Conservation (phyloP, 2,329 filamentous ascomycete genomes). For the Penicillium verrucosum region DNA sequence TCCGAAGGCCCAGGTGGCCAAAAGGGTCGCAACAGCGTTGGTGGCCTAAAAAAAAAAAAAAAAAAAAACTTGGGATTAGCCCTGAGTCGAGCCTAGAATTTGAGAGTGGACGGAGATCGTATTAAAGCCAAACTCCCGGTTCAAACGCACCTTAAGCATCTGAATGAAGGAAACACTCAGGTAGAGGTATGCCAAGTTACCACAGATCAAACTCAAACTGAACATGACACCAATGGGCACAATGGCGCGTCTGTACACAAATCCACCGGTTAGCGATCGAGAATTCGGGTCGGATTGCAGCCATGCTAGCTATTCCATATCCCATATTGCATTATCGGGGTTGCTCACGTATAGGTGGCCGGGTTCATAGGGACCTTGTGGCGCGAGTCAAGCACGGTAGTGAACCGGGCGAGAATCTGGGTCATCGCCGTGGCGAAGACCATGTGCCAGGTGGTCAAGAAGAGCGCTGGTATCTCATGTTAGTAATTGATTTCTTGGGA, state of each 20-base stretch:
- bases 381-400: constrained; percentile 80
- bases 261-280: constrained; percentile 1
- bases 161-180: constrained; percentile 96
- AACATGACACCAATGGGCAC: constrained; percentile 95
- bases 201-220: constrained; percentile 92
- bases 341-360: constrained; percentile 66
- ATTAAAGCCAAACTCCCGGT: constrained; percentile 12
- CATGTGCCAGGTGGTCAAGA: constrained; percentile 93
- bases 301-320: neutral
- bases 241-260: constrained; percentile 63
- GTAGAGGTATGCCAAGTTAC: constrained; percentile 93
- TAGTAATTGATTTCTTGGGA: neutral
- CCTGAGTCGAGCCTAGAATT: neutral
- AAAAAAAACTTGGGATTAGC: neutral
- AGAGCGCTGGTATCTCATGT: constrained; percentile 40
- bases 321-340: neutral
- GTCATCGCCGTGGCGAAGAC: constrained; percentile 89
- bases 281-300: neutral
- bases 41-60: constrained; percentile 64
- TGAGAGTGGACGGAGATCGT: neutral
- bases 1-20: constrained; percentile 82
- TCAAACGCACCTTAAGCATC: constrained; percentile 78
- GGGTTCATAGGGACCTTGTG: constrained; percentile 97
- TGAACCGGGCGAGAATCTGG: constrained; percentile 85
- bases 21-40: constrained; percentile 84